phyloP scores from a whole-genome alignment of 2,329 filamentous ascomycete genomes.

The Trichoderma citrinoviride region DNA sequence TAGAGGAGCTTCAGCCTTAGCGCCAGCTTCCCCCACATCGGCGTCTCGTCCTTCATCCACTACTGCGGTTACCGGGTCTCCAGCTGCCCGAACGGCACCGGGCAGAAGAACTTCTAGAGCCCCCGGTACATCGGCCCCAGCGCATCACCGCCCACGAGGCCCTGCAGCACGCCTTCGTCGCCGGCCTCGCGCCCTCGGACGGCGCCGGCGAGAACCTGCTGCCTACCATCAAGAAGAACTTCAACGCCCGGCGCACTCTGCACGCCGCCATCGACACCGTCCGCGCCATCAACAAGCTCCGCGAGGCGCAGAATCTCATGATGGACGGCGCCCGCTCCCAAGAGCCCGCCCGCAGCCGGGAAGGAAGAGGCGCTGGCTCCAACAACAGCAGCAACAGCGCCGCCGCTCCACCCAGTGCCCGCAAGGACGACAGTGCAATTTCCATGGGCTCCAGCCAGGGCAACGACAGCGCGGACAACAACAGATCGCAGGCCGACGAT shows the following conservation, averaged over 20 bases:
- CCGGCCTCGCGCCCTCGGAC: constrained; percentile 48
- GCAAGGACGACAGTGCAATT: constrained; percentile 48
- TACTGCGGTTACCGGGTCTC: constrained; percentile 90
- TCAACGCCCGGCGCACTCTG: constrained; percentile 66
- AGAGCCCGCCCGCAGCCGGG: constrained; percentile 44
- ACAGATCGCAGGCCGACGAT: constrained; percentile 33
- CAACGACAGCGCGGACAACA: constrained; percentile 25
- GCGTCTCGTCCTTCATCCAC: constrained; percentile 88
- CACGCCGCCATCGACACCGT: constrained; percentile 71
- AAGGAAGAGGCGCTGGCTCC: background rate
- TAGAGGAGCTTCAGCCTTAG: no score
- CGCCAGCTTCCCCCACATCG: no score
- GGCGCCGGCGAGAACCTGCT: constrained; percentile 60
- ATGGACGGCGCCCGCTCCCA: constrained; percentile 60
- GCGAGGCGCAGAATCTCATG: constrained; percentile 59
- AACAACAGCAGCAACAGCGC: constrained; percentile 27
- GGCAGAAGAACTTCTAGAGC: no score
- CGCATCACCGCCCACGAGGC: constrained; percentile 90
- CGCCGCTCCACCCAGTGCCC: constrained; percentile 32
- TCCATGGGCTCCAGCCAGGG: constrained; percentile 35
- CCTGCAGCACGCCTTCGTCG: constrained; percentile 64
- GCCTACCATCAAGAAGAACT: constrained; percentile 71
- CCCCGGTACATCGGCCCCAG: constrained; percentile 77
- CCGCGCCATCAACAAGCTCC: constrained; percentile 67
- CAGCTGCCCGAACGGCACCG: no score